A percentile compares a stretch with the other conserved stretches of the same genome.
These are phyloP conservation scores for Juglanconis oblonga DNA, from an alignment of 2,329 filamentous ascomycete species.

Conservation along the genomic window DNA sequence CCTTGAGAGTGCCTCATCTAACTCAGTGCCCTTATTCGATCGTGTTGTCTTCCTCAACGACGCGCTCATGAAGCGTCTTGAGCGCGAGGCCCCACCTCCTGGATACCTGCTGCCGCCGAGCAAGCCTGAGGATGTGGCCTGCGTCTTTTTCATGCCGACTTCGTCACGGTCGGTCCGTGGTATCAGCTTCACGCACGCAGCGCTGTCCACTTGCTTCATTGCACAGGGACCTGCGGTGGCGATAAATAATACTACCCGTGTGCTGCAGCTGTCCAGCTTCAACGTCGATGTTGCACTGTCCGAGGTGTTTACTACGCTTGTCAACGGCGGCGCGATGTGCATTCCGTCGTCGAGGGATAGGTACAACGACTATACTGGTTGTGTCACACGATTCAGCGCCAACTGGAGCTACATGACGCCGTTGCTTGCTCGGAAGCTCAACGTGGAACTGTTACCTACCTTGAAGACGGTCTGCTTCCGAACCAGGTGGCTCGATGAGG, in stretches of 20 bases:
- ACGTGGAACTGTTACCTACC: conserved; percentile 33
- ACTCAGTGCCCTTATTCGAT: conserved; percentile 12
- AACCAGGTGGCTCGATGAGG: conserved; percentile 47
- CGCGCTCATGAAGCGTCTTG: conserved; percentile 16
- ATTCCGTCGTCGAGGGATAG: conserved; percentile 51
- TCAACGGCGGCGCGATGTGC: conserved; percentile 58
- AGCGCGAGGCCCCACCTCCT: conserved; percentile 13
- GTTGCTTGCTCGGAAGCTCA: conserved; percentile 49
- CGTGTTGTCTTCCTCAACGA: conserved; percentile 15
- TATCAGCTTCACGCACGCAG: conserved; percentile 59
- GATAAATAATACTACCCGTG: conserved; percentile 49
- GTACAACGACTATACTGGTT: conserved; percentile 46
- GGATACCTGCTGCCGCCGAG: conserved; percentile 23
- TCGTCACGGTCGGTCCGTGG: conserved; percentile 57
- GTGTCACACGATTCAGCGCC: conserved; percentile 48
- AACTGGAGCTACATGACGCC: conserved; percentile 57
- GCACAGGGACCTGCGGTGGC: conserved; percentile 49
- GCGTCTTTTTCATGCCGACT: conserved; percentile 59
- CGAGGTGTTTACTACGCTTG: conserved; percentile 53
- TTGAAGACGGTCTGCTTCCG: conserved; percentile 44
- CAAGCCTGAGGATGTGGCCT: conserved; percentile 49
- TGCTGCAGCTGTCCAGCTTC: conserved; percentile 57
- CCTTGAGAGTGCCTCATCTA: neutral
- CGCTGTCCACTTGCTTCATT: conserved; percentile 52
- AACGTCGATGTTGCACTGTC: conserved; percentile 52